Percentiles rank a stretch among this genome's conserved stretches.
These are phyloP conservation scores for Tetrapisispora taiwanensis DNA, from an alignment of 805 yeast genomes.

Conservation along the genomic window DNA sequence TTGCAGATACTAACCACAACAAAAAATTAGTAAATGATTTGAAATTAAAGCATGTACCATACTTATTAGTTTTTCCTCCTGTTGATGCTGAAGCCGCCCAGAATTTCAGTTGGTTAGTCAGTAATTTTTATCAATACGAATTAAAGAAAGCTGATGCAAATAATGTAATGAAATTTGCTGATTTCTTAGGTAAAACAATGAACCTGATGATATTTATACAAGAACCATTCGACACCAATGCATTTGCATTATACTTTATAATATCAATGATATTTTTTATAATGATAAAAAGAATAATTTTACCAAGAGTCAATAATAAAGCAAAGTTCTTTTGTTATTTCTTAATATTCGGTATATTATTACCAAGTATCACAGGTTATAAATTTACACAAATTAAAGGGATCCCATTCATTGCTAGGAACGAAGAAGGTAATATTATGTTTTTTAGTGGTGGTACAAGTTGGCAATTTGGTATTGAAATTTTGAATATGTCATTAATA, in stretches of 20 bases:
- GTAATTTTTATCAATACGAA: slow-evolving; percentile 31
- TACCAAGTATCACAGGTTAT: slow-evolving; percentile 47
- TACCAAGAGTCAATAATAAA: slow-evolving; percentile 23
- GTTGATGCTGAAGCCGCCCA: slow-evolving; percentile 13
- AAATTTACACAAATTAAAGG: slow-evolving; percentile 51
- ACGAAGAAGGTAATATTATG: slow-evolving; percentile 42
- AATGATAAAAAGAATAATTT: slow-evolving; percentile 39
- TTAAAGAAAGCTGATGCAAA: slow-evolving; percentile 21
- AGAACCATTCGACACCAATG: slow-evolving; percentile 33
- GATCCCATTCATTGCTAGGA: slow-evolving; percentile 51
- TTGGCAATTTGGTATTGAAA: slow-evolving; percentile 66
- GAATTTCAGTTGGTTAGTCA: slow-evolving; percentile 18
- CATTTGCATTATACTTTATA: slow-evolving; percentile 38
- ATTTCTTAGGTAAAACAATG: slow-evolving; percentile 39
- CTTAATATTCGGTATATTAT: slow-evolving; percentile 33
- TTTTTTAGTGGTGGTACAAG: slow-evolving; percentile 53
- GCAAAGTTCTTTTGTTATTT: slow-evolving; percentile 21
- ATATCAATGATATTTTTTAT: slow-evolving; percentile 37
- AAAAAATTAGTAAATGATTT: slow-evolving; percentile 33
- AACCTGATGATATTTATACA: slow-evolving; percentile 36
- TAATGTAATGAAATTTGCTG: slow-evolving; percentile 42
- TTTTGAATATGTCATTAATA: slow-evolving; percentile 40
- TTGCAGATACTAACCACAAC: slow-evolving; percentile 43
- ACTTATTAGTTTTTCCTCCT: slow-evolving; percentile 59
- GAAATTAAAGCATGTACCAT: slow-evolving; percentile 46